Conservation (phyloP, 306 rosid species). For the Begonia fuchsioides region DNA sequence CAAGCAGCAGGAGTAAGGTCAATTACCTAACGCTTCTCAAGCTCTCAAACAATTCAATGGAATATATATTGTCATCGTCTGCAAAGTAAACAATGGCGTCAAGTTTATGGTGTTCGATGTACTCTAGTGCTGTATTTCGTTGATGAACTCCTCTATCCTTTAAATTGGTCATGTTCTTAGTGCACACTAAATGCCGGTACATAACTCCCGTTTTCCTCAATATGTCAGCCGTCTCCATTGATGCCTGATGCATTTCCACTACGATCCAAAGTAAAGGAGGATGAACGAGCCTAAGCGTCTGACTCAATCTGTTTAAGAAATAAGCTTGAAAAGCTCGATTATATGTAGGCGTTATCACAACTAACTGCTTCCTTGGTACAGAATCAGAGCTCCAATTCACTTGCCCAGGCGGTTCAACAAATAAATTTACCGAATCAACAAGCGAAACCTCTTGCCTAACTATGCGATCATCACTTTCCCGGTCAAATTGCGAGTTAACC, state of each 20-base stretch:
- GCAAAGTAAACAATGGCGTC: conserved; percentile 93
- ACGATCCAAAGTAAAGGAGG: conserved; percentile 84
- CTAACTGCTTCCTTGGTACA: conserved; percentile 64
- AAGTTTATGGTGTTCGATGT: conserved; percentile 70
- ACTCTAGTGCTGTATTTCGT: conserved; percentile 88
- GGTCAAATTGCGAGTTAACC: conserved; percentile 20
- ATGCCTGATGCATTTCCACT: conserved; percentile 69
- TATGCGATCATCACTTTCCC: conserved; percentile 4
- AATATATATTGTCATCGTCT: conserved; percentile 78
- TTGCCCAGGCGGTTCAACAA: conserved; percentile 7
- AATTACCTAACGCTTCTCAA: conserved; percentile 64
- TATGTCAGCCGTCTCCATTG: conserved; percentile 78
- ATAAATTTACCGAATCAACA: conserved; percentile 20
- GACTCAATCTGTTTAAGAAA: conserved; percentile 64
- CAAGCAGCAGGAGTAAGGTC: neutral
- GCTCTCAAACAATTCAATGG: conserved; percentile 62
- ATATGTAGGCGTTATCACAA: conserved; percentile 81
- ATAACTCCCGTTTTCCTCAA: conserved; percentile 87
- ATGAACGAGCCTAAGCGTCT: conserved; percentile 62
- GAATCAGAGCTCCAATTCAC: conserved; percentile 13
- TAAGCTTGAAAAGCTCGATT: conserved; percentile 57
- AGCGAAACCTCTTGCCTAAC: conserved; percentile 9
- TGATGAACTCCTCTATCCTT: conserved; percentile 95
- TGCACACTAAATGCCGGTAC: conserved; percentile 82
- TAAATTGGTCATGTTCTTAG: conserved; percentile 37